Evolutionary conservation across 2,329 filamentous ascomycete species (phyloP).

Genomic region (Fusarium sp.): DNA sequence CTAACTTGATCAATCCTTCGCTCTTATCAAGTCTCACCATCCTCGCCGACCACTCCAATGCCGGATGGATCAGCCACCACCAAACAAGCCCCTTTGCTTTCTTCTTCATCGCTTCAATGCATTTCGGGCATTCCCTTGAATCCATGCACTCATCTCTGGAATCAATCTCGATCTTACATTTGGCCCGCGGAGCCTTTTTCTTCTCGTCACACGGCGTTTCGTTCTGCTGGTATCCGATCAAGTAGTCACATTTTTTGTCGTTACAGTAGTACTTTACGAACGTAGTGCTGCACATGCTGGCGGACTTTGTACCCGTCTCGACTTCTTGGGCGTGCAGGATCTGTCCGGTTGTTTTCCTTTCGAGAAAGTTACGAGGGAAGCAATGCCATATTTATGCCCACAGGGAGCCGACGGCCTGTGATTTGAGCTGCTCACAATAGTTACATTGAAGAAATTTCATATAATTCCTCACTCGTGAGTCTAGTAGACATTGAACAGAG

Average conservation of each 20-base stretch:
- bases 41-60: no score
- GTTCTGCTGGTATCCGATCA: background rate
- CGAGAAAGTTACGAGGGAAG: background rate
- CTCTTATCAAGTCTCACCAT: background rate
- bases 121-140: background rate
- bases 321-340: fast-evolving
- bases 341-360: no score
- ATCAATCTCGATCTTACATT: background rate
- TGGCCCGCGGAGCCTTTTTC: background rate
- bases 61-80: fast-evolving
- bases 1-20: background rate
- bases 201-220: background rate
- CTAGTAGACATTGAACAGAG: no score
- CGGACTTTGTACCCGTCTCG: fast-evolving
- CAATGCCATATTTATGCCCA: no score
- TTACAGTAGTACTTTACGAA: background rate
- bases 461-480: fast-evolving
- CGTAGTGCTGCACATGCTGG: background rate
- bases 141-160: background rate
- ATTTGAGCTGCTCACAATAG: background rate
- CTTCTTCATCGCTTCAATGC: background rate
- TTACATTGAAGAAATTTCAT: background rate
- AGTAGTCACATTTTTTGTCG: background rate
- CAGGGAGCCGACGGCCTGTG: fast-evolving
- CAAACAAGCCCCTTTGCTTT: background rate